Conservation (phyloP, 139 green algal genomes). For the Penium margaritaceum region DNA sequence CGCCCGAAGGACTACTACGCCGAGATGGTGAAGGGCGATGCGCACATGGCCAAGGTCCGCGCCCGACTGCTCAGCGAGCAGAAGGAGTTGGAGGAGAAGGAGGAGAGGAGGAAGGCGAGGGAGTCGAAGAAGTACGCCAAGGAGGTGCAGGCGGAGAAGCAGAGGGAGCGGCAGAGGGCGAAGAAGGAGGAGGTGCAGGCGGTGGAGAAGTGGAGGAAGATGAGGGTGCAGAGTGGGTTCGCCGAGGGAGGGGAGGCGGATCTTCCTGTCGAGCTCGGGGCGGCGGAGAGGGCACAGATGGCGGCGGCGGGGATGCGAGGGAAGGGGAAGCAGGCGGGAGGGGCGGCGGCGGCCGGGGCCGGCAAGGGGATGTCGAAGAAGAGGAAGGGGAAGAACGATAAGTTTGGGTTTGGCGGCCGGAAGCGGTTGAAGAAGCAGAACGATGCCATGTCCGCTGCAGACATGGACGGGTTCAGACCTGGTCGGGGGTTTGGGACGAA, state of each 20-base stretch:
- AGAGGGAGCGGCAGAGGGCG: constrained; percentile 67
- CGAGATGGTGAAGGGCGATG: constrained; percentile 94
- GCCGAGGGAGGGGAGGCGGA: constrained; percentile 20
- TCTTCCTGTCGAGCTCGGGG: constrained; percentile 26
- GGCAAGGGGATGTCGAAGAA: constrained; percentile 7
- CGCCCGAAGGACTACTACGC: constrained; percentile 90
- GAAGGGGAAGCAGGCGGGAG: no score
- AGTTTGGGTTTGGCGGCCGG: constrained; percentile 73
- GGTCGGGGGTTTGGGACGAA: not conserved
- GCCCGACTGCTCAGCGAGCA: constrained; percentile 41
- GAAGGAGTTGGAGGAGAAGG: constrained; percentile 31
- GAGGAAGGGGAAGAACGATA: constrained; percentile 24
- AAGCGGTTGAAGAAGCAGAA: constrained; percentile 85
- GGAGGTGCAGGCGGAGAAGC: constrained; percentile 74
- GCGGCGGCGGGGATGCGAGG: no score
- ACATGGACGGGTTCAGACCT: constrained; percentile 65
- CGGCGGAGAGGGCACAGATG: not conserved
- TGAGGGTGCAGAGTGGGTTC: constrained; percentile 50
- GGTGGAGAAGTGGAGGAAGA: constrained; percentile 75
- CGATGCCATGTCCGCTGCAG: constrained; percentile 65
- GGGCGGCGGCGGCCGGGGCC: no score
- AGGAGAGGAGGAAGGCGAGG: constrained; percentile 67
- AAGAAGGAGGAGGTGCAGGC: constrained; percentile 77
- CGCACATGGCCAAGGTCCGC: constrained; percentile 76
- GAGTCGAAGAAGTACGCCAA: constrained; percentile 85